Evolutionary conservation across 2,329 filamentous ascomycete species (phyloP).

Genomic region (Sclerotinia glacialis): DNA sequence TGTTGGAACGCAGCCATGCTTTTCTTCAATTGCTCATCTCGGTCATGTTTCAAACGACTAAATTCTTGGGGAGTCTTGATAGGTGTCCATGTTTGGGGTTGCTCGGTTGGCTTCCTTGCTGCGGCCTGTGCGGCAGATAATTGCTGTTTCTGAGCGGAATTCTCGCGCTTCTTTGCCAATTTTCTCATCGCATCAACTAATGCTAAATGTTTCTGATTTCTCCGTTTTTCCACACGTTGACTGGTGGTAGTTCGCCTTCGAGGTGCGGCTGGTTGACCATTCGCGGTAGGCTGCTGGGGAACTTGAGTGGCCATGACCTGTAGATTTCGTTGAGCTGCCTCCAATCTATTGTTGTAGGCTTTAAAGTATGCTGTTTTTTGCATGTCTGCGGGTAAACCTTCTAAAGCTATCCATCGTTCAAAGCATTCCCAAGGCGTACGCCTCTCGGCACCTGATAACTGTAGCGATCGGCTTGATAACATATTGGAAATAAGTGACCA

Average conservation of each 20-base stretch:
- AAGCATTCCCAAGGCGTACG: conserved; percentile 98
- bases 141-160: conserved; percentile 79
- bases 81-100: conserved; percentile 45
- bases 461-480: conserved; percentile 69
- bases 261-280: conserved; percentile 50
- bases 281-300: conserved; percentile 37
- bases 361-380: conserved; percentile 95
- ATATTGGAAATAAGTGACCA: conserved; percentile 92
- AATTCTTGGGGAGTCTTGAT: conserved; percentile 80
- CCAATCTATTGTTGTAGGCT: conserved; percentile 59
- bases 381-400: conserved; percentile 89
- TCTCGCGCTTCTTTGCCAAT: conserved; percentile 89
- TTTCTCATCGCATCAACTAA: conserved; percentile 95
- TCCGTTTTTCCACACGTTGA: conserved; percentile 79
- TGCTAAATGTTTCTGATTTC: conserved; percentile 81
- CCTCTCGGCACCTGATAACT: conserved; percentile 81
- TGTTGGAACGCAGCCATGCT: conserved; percentile 50
- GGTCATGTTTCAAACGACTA: conserved; percentile 82
- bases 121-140: conserved; percentile 74
- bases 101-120: conserved; percentile 76
- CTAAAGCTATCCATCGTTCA: conserved; percentile 89
- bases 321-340: conserved; percentile 55
- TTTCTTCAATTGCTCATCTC: conserved; percentile 67
- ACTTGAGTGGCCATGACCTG: conserved; percentile 40
- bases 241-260: conserved; percentile 73